Evolutionary conservation across 352 stramenopile genomes (phyloP), one percentile per base, ranked within the genome.

Genomic region (Pythium rishiriense): DNA sequence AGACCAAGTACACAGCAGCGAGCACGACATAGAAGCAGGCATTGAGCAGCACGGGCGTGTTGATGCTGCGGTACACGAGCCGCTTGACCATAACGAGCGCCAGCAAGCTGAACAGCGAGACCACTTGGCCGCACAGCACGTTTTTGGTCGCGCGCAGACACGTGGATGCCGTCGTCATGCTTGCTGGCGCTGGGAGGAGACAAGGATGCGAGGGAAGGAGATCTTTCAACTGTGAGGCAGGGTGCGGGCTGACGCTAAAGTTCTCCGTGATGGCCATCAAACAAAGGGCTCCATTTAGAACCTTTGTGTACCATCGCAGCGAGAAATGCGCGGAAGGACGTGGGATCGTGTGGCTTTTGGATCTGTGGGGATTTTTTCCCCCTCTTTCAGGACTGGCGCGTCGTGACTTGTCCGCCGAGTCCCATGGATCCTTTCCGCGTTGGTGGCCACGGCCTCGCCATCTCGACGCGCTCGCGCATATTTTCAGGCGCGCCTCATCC

Each of bases 41-140:
- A 41, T 80, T 83, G 48, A 81, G 59, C 26, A 85, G 64, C 0
- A 72, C 57, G 4, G 77, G 72, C 22, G 68, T 55, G 31, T 53
- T 72, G 15, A 75, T 64, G 31, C 59, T 50, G 29, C 61, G 67
- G n/a, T 65, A 56, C 22, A 50, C 47, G 24, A 85, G 70, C 45
- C 71, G 70, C 58, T 81, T 80, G 53, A 67, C 70, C 52, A 76
- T 73, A 24, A 85, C 51, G 6, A 78, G 61, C 12, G 66, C 67
- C 26, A 69, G 56, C 50, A 81, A 61, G 59, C 74, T 75, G 46
- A 76, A 79, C 2, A 85, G 33, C 29, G 74, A 74, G 29, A 85
- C 72, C 26, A 73, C 63, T 66, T 83, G 77, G n/a, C 77, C 77
- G 47, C 54, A 75, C 26, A 66, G 28, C 39, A 79, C 68, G 66